These are phyloP conservation scores for Fusarium keratoplasticum DNA, from an alignment of 2,329 filamentous ascomycete genomes.

Conservation along the genomic window DNA sequence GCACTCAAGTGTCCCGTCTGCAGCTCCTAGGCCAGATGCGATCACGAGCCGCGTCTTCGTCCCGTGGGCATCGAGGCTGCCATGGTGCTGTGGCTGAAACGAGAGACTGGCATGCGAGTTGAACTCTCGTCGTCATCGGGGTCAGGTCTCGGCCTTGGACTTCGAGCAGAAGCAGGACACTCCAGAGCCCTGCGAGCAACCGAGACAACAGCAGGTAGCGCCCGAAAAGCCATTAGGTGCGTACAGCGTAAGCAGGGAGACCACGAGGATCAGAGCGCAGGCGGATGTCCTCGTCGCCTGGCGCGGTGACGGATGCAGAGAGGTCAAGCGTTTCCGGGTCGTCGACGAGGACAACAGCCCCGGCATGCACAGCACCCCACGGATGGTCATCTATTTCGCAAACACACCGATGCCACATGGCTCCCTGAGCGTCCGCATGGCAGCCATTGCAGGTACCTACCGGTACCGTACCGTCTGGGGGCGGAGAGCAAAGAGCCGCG, in stretches of 20 bases:
- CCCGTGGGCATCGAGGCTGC: constrained; percentile 1
- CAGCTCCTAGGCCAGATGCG: neutral
- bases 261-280: constrained; percentile 4
- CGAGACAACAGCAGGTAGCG: constrained; percentile 3
- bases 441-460: neutral
- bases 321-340: constrained; percentile 7
- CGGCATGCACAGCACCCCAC: neutral
- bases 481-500: neutral
- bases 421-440: neutral
- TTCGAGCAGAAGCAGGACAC: neutral
- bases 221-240: neutral
- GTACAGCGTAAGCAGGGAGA: constrained; percentile 21
- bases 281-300: neutral
- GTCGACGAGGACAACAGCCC: neutral
- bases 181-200: neutral
- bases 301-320: constrained; percentile 17
- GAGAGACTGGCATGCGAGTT: constrained; percentile 36
- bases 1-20: neutral
- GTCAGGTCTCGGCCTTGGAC: constrained; percentile 15
- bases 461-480: neutral
- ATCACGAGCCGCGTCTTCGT: constrained; percentile 10
- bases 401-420: constrained; percentile 33
- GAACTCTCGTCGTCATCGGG: constrained; percentile 23
- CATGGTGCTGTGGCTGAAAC: constrained; percentile 39
- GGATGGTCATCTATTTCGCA: neutral